Evolutionary conservation across 208 protist genomes (phyloP), one percentile per base, ranked within the genome.

Genomic region (Trypanosoma mega): DNA sequence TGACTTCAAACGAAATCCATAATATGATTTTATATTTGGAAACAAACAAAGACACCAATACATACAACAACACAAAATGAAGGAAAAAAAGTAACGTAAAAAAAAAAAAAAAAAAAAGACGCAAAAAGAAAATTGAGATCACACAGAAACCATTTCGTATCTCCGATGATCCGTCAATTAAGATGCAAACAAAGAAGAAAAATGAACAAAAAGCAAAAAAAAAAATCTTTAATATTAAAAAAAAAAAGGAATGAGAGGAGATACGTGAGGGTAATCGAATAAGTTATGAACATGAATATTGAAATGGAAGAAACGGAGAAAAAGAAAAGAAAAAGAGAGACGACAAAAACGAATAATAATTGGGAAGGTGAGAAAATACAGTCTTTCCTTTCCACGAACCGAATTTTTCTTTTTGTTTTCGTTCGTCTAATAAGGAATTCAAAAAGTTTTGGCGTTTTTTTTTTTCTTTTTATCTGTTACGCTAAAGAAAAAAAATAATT

Each of bases 71-170:
- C n/a, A n/a, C 34, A 59, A 43, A 30, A 37, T 6, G n/a, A 53
- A 50, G 41, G n/a, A 9, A 18, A 71, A 57, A 39, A 33, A 48
- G 30, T 49, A 48, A 7, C 4, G 39, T 3, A 48, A 48, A 33
- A 48, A 4, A 31, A 21, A 36, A 3, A 50, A 41, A 47, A 39
- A 46, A 14, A 58, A 44, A 9, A 59, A 36, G 11, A n/a, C n/a
- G n/a, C n/a, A n/a, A n/a, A n/a, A n/a, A n/a, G n/a, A n/a, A n/a
- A n/a, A n/a, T n/a, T n/a, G n/a, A n/a, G n/a, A n/a, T n/a, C n/a
- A n/a, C n/a, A n/a, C n/a, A n/a, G n/a, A n/a, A n/a, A n/a, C n/a
- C n/a, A n/a, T n/a, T n/a, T n/a, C n/a, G n/a, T n/a, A n/a, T n/a
- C n/a, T n/a, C n/a, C n/a, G n/a, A n/a, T n/a, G n/a, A n/a, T n/a